Conservation (phyloP, 169 alveolate genomes). For the Amoebophrya sp. region DNA sequence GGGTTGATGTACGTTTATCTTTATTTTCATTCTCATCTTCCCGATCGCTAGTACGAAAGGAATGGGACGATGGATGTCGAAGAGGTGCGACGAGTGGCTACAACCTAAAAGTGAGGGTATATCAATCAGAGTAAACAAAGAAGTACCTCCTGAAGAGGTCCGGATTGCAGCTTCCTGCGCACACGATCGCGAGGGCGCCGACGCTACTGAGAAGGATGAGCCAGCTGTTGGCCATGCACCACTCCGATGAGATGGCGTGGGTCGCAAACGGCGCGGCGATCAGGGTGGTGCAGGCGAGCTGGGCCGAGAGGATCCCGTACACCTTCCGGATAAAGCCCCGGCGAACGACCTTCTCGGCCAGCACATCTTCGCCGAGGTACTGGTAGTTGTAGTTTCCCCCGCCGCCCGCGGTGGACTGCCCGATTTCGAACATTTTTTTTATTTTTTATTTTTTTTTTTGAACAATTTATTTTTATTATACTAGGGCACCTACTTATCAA, state of each 20-base stretch:
- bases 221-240: neutral
- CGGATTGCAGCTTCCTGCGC: neutral
- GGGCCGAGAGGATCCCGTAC: neutral
- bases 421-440: no score
- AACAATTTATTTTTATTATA: no score
- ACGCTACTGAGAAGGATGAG: neutral
- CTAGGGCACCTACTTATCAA: no score
- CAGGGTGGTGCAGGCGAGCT: neutral
- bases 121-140: neutral
- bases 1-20: no score
- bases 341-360: neutral
- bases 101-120: no score
- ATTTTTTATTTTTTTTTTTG: no score
- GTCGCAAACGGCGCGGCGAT: neutral
- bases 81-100: no score
- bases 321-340: neutral
- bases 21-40: no score
- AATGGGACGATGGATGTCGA: no score
- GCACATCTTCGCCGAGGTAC: neutral
- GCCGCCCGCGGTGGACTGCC: no score
- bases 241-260: neutral
- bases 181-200: neutral
- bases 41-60: no score
- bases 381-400: no score
- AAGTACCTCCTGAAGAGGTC: neutral